Evolutionary conservation across 2,329 filamentous ascomycete species (phyloP).

Genomic region (Alternaria rosae): DNA sequence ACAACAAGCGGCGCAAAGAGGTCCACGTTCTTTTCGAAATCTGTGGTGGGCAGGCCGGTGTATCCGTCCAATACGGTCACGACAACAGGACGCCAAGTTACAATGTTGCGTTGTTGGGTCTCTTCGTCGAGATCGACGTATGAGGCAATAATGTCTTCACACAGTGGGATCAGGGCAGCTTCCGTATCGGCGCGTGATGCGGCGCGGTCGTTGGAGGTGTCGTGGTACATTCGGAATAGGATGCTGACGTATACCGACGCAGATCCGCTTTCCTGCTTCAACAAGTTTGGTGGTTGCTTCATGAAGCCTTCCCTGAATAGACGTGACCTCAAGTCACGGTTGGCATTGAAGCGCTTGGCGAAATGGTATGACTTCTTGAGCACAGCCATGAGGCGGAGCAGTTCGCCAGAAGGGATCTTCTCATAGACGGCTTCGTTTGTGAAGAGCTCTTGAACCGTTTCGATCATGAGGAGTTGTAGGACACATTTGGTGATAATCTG

Average conservation of each 20-base stretch:
- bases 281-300: conserved; percentile 96
- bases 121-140: conserved; percentile 92
- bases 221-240: conserved; percentile 95
- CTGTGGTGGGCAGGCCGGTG: conserved; percentile 78
- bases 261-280: conserved; percentile 94
- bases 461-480: conserved; percentile 97
- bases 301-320: conserved; percentile 99
- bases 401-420: conserved; percentile 87
- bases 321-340: conserved; percentile 92
- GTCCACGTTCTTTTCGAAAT: conserved; percentile 80
- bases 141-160: conserved; percentile 88
- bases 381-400: conserved; percentile 90
- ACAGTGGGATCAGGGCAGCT: conserved; percentile 89
- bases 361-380: conserved; percentile 97
- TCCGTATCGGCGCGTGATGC: conserved; percentile 85
- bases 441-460: conserved; percentile 98
- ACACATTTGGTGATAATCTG: conserved; percentile 99
- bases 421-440: conserved; percentile 95
- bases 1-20: conserved; percentile 88
- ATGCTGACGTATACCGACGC: conserved; percentile 96
- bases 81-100: conserved; percentile 96
- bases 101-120: conserved; percentile 94
- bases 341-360: conserved; percentile 95
- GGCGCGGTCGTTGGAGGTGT: conserved; percentile 81
- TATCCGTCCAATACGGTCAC: conserved; percentile 97